These are phyloP conservation scores for Exophiala aquamarina DNA, from an alignment of 2,329 filamentous ascomycete genomes.

Conservation along the genomic window DNA sequence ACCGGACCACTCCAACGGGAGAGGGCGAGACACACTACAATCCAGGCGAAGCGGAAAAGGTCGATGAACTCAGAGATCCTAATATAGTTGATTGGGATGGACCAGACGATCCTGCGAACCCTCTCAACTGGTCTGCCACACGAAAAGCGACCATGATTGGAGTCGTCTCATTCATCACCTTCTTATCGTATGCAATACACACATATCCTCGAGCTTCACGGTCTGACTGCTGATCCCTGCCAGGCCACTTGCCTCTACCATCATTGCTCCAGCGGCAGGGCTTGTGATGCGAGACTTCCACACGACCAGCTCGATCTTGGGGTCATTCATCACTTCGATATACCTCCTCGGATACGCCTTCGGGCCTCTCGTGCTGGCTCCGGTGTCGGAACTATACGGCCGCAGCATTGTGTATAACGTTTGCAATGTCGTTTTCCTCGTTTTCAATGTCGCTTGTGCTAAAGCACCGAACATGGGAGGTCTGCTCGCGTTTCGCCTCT, in stretches of 20 bases:
- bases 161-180: slow-evolving; percentile 57
- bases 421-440: slow-evolving; percentile 55
- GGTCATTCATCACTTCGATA: slow-evolving; percentile 53
- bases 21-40: too few species aligned
- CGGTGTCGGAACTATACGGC: slow-evolving; percentile 58
- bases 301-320: slow-evolving; percentile 39
- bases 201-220: neutral
- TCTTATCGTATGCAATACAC: slow-evolving; percentile 52
- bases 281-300: slow-evolving; percentile 56
- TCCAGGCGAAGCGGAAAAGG: too few species aligned
- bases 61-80: too few species aligned
- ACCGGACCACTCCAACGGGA: too few species aligned
- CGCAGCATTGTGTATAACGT: slow-evolving; percentile 54
- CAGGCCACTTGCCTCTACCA: slow-evolving; percentile 60
- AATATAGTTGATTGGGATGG: slow-evolving; percentile 49
- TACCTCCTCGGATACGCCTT: slow-evolving; percentile 57
- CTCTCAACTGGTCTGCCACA: slow-evolving; percentile 55
- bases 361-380: slow-evolving; percentile 53
- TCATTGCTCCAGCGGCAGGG: slow-evolving; percentile 54
- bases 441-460: slow-evolving; percentile 62
- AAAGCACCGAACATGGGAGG: slow-evolving; percentile 53
- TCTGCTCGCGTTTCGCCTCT: slow-evolving; percentile 59
- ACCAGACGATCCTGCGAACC: slow-evolving; percentile 50
- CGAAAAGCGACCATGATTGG: slow-evolving; percentile 60
- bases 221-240: slow-evolving; percentile 10